These are phyloP conservation scores for Linnemannia schmuckeri DNA, from an alignment of 192 early-diverging fungal species.

Conservation along the genomic window DNA sequence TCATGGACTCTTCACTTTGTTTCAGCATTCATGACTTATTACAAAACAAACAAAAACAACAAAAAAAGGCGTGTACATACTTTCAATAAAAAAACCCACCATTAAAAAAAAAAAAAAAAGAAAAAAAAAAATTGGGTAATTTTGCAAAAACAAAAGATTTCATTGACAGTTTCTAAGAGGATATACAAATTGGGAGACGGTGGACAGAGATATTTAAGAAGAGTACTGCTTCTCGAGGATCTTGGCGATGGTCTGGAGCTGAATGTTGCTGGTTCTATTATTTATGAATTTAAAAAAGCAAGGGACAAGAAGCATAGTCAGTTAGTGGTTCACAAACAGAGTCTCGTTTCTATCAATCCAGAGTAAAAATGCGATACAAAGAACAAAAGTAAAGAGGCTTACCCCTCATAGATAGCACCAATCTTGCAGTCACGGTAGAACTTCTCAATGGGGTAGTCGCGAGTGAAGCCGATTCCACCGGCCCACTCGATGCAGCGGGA, in stretches of 20 bases:
- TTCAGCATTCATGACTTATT: not conserved
- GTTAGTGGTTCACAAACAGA: too few relatives aligned
- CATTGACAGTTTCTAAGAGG: not conserved
- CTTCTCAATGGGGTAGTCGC: conserved; percentile 92
- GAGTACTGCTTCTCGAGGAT: conserved; percentile 59
- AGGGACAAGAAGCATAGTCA: not conserved
- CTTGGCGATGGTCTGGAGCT: conserved; percentile 92
- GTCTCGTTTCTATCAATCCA: too few relatives aligned
- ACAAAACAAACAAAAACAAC: not conserved
- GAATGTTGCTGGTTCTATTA: conserved; percentile 90
- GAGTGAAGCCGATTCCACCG: conserved; percentile 97
- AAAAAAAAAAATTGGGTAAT: not conserved
- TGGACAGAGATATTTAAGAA: conserved; percentile 16
- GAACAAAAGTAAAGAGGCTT: not conserved
- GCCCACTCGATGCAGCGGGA: conserved; percentile 96
- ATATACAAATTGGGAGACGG: conserved; percentile 14
- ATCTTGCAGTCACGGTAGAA: conserved; percentile 98
- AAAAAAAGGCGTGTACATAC: not conserved
- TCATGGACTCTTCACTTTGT: not conserved
- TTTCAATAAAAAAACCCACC: not conserved
- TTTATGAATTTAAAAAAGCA: not conserved
- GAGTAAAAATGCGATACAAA: not conserved
- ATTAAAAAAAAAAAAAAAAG: not conserved
- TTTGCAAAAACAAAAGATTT: not conserved
- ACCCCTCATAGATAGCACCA: conserved; percentile 94